Percentiles rank a stretch among this genome's conserved stretches.
phyloP scores from a whole-genome alignment of 805 yeast species.

The Grigorovia transvaalensis region DNA sequence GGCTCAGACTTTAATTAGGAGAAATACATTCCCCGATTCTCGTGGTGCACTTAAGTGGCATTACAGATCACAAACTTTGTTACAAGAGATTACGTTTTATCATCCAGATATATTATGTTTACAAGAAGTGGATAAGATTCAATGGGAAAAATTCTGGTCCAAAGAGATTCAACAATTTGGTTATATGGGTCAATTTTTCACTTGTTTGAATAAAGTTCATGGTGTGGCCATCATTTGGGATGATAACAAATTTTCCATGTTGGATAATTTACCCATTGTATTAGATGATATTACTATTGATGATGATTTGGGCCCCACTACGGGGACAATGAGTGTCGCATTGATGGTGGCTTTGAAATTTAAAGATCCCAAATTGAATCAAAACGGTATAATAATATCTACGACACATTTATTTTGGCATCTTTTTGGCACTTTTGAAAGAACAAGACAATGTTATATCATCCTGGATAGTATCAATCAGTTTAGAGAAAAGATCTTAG shows the following conservation, averaged over 20 bases:
- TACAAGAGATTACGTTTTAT: constrained; percentile 55
- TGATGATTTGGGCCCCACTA: constrained; percentile 34
- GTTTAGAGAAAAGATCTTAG: constrained; percentile 25
- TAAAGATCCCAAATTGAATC: constrained; percentile 25
- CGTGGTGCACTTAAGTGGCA: constrained; percentile 72
- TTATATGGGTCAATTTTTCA: constrained; percentile 41
- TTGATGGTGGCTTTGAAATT: constrained; percentile 46
- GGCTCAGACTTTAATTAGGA: constrained; percentile 74
- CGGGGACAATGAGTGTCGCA: constrained; percentile 62
- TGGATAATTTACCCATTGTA: constrained; percentile 32
- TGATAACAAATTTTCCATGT: constrained; percentile 13
- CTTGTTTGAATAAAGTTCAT: constrained; percentile 46
- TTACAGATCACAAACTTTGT: constrained; percentile 51
- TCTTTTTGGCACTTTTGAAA: constrained; percentile 81
- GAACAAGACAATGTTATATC: constrained; percentile 71
- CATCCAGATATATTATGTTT: constrained; percentile 64
- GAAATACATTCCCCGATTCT: constrained; percentile 70
- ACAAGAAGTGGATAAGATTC: constrained; percentile 74
- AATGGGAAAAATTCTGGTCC: constrained; percentile 56
- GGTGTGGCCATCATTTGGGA: constrained; percentile 68
- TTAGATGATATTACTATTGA: constrained; percentile 48
- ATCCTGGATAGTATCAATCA: constrained; percentile 45
- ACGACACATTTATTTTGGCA: constrained; percentile 94
- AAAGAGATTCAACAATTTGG: constrained; percentile 42
- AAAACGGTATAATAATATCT: constrained; percentile 54